Conservation (phyloP, 140 eudicot genomes). For the Erigeron philadelphicus region DNA sequence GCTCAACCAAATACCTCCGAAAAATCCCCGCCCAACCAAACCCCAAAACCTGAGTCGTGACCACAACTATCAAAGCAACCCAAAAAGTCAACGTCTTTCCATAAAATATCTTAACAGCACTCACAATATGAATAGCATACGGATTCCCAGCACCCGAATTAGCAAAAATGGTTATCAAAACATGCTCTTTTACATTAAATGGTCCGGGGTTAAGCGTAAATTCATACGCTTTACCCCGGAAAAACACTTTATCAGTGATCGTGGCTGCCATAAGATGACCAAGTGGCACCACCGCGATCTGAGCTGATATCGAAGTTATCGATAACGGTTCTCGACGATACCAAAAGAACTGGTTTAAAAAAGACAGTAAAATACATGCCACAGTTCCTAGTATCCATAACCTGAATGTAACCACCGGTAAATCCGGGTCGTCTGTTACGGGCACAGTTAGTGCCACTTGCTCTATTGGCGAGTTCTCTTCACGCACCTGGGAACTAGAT, state of each 20-base stretch:
- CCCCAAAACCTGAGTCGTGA: constrained; percentile 88
- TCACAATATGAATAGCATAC: constrained; percentile 73
- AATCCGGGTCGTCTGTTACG: constrained; percentile 53
- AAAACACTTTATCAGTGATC: constrained; percentile 49
- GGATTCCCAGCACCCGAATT: constrained; percentile 87
- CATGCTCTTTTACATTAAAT: constrained; percentile 78
- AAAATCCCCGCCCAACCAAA: constrained; percentile 93
- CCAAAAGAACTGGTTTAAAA: constrained; percentile 94
- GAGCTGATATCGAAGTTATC: constrained; percentile 73
- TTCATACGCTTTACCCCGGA: constrained; percentile 43
- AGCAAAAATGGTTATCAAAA: constrained; percentile 71
- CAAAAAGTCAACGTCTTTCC: constrained; percentile 67
- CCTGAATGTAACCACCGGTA: constrained; percentile 75
- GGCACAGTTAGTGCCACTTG: constrained; percentile 92
- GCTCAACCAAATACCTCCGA: constrained; percentile 82
- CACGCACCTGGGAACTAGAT: constrained; percentile 31
- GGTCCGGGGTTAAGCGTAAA: constrained; percentile 79
- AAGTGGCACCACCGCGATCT: constrained; percentile 87
- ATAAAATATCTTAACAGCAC: constrained; percentile 78
- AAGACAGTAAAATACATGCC: constrained; percentile 67
- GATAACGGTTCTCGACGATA: constrained; percentile 77
- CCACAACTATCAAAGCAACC: constrained; percentile 65
- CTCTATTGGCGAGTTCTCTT: constrained; percentile 72
- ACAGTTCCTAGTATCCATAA: constrained; percentile 70
- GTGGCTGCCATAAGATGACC: constrained; percentile 84